Base-by-base conservation (phyloP, 176 grass and related monocot genomes). In the Zoysia pacifica region DNA sequence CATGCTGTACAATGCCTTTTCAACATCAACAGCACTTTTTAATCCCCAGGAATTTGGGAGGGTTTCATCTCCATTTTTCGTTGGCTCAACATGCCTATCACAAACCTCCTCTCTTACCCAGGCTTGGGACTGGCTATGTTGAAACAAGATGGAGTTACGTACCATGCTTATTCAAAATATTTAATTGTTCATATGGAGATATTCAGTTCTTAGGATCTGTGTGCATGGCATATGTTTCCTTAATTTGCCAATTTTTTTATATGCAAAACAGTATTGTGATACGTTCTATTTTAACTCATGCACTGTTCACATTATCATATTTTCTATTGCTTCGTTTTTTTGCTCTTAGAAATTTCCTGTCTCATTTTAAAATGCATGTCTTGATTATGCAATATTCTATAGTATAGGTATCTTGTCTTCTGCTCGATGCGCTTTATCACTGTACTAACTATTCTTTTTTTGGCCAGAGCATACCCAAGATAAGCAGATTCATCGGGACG, bases 401-500 rank as follows among this genome's bases (percentile, higher is more conserved):
- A 56, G 54, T 64, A n/a, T 5, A 54, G 13, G 37, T 72, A 28
- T 38, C 59, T 51, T 48, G 43, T 46, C 19, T 5, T 51, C 55
- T 70, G 14, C 18, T 64, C 38, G 63, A 70, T 18, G 15, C 38
- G 79, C 39, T 6, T 83, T 41, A 2, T 47, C 14, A 14, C 8
- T 4, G 12, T 35, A 15, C 50, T 49, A 67, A 7, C 55, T 49
- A 19, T 67, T 66, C 35, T 79, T 46, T 59, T 83, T 18, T 63
- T 82, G 68, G 73, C 40, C 79, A 98, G 95, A 94, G 83, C 89
- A 94, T 86, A 89, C 86, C 35, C 85, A 89, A 68, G 95, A 98
- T 55, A 98, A 85, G 63, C 89, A 94, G 79, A 83, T 98, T 83
- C 85, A 98, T 36, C 78, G 95, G 40, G 95, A 94, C 28, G 92